These are phyloP conservation scores for Clarireedia monteithiana DNA, from an alignment of 2,329 filamentous ascomycete species.

Conservation along the genomic window DNA sequence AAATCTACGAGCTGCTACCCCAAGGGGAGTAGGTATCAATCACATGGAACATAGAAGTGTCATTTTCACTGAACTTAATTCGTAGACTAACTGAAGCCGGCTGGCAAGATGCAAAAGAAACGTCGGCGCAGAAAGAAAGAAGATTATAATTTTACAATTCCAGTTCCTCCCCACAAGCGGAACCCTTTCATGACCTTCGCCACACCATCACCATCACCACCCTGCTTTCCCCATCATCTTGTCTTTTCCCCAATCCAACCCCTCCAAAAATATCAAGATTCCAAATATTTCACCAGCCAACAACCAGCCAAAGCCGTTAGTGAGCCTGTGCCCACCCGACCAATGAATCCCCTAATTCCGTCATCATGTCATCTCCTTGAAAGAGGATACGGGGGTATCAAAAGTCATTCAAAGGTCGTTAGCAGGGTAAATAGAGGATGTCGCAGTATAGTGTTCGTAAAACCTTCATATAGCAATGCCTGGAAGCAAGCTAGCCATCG, in stretches of 20 bases:
- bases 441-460: conserved; percentile 6
- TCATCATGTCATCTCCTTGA: not conserved
- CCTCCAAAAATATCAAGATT: not conserved
- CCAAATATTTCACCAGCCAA: conserved; percentile 1
- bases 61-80: not conserved
- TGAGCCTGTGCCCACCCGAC: not conserved
- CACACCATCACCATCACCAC: not conserved
- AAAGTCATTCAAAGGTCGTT: not conserved
- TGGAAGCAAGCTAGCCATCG: conserved; percentile 7
- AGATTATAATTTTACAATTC: conserved; percentile 30
- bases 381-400: not conserved
- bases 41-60: not conserved
- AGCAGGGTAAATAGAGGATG: not conserved
- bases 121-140: conserved; percentile 7
- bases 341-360: conserved; percentile 7
- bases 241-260: not conserved
- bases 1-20: too few relatives aligned
- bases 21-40: not conserved
- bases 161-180: conserved; percentile 14
- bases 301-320: conserved; percentile 26
- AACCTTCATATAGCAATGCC: conserved; percentile 5
- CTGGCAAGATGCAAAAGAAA: conserved; percentile 20
- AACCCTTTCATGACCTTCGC: not conserved
- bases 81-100: conserved; percentile 21
- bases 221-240: not conserved